A percentile compares a stretch with the other conserved stretches of the same genome.
Conservation (phyloP, 2,329 filamentous ascomycete genomes). For the Pseudogymnoascus sp. region DNA sequence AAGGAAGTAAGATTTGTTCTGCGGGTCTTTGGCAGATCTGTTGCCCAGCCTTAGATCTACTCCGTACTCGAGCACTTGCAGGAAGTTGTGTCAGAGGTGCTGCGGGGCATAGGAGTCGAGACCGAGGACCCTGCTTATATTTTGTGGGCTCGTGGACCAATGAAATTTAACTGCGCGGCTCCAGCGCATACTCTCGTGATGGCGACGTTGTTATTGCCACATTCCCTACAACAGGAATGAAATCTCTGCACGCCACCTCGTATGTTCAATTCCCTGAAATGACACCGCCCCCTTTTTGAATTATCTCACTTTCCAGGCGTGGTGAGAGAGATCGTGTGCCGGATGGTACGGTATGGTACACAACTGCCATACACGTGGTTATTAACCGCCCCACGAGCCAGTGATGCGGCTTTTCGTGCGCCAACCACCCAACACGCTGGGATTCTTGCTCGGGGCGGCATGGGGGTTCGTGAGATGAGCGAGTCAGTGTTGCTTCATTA, state of each 20-base stretch:
- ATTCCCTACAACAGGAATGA: neutral
- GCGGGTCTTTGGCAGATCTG: too few species aligned
- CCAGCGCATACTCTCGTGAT: too few species aligned
- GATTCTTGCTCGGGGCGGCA: neutral
- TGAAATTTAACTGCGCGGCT: too few species aligned
- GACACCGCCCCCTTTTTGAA: neutral
- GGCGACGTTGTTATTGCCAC: neutral
- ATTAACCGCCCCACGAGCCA: neutral
- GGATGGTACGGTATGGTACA: neutral
- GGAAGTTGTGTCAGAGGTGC: too few species aligned
- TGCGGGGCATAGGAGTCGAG: too few species aligned
- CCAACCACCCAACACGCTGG: neutral
- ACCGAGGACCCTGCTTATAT: too few species aligned
- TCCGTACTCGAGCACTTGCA: too few species aligned
- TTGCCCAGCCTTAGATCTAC: too few species aligned
- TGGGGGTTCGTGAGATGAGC: neutral
- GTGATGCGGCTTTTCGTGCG: neutral
- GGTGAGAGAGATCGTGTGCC: neutral
- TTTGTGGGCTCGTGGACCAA: too few species aligned
- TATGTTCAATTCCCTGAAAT: neutral
- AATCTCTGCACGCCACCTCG: neutral
- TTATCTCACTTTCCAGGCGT: neutral
- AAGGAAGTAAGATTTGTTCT: too few species aligned
- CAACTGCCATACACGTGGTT: neutral
- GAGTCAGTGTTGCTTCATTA: neutral